Evolutionary conservation across 2,329 filamentous ascomycete genomes (phyloP).

Genomic region (Cadophora malorum): DNA sequence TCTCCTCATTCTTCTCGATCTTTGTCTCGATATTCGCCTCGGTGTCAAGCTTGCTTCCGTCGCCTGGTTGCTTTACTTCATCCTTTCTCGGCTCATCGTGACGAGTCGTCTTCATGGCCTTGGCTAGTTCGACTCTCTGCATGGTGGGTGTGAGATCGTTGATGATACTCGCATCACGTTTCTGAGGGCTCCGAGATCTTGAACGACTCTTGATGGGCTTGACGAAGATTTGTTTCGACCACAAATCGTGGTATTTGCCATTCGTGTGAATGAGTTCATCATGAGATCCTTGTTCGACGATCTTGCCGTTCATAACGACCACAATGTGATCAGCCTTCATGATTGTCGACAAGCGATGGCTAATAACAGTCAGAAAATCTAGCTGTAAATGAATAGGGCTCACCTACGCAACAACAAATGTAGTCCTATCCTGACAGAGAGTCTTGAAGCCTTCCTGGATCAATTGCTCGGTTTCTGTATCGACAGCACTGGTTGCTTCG

Average conservation of each 20-base stretch:
- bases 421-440: slow-evolving; percentile 56
- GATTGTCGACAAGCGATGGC: slow-evolving; percentile 59
- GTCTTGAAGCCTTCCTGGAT: slow-evolving; percentile 71
- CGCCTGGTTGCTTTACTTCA: slow-evolving; percentile 10
- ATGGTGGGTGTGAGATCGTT: slow-evolving; percentile 40
- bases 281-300: slow-evolving; percentile 60
- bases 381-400: not conserved
- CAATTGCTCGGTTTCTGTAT: slow-evolving; percentile 92
- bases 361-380: slow-evolving; percentile 30
- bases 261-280: slow-evolving; percentile 52
- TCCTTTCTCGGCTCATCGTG: slow-evolving; percentile 27
- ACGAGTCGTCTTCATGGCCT: slow-evolving; percentile 29
- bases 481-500: slow-evolving; percentile 91
- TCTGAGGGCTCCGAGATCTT: slow-evolving; percentile 40
- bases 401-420: slow-evolving; percentile 48
- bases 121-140: slow-evolving; percentile 33
- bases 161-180: slow-evolving; percentile 39
- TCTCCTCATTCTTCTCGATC: slow-evolving; percentile 20
- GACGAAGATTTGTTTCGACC: slow-evolving; percentile 54
- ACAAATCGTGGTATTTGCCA: slow-evolving; percentile 59
- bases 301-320: slow-evolving; percentile 57
- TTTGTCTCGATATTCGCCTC: slow-evolving; percentile 6
- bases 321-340: slow-evolving; percentile 60
- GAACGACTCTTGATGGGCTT: slow-evolving; percentile 36
- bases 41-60: slow-evolving; percentile 10